phyloP scores from a whole-genome alignment of 495 filamentous ascomycete species.

The Hypoxylon rickii region DNA sequence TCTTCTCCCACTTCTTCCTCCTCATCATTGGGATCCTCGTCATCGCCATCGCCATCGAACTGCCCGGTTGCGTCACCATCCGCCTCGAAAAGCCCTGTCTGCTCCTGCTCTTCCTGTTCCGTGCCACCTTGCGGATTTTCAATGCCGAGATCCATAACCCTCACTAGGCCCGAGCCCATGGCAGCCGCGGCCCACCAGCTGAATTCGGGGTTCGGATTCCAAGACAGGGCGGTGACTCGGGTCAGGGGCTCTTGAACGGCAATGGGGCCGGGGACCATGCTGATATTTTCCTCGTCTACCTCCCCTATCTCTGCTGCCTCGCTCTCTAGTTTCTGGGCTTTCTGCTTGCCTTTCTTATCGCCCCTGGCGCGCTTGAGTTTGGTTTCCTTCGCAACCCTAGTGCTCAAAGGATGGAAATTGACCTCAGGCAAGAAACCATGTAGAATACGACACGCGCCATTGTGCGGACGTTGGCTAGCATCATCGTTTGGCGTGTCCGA shows the following conservation, averaged over 20 bases:
- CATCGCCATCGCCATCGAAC: background rate
- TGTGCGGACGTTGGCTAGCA: conserved; percentile 51
- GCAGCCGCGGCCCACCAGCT: conserved; percentile 59
- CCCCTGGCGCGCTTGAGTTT: conserved; percentile 16
- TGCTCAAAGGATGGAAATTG: conserved; percentile 65
- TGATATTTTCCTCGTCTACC: conserved; percentile 31
- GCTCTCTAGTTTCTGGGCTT: conserved; percentile 44
- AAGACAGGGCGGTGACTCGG: conserved; percentile 48
- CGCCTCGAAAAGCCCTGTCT: background rate
- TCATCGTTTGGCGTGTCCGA: conserved; percentile 6
- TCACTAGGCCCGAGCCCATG: conserved; percentile 53
- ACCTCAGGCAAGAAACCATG: conserved; percentile 54
- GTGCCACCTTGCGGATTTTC: conserved; percentile 2
- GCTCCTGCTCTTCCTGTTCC: background rate
- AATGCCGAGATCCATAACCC: conserved; percentile 53
- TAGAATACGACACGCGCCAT: conserved; percentile 63
- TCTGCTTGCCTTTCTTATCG: conserved; percentile 63
- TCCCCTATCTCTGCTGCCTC: conserved; percentile 19
- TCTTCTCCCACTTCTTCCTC: conserved; percentile 14
- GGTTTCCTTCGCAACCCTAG: conserved; percentile 63
- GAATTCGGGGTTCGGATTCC: conserved; percentile 54
- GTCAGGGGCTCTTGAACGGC: conserved; percentile 51
- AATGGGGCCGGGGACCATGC: conserved; percentile 42
- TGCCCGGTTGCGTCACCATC: conserved; percentile 1
- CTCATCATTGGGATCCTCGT: conserved; percentile 3